Conservation (phyloP, 371 early-diverging fungal genomes). For the Smittium mucronatum region DNA sequence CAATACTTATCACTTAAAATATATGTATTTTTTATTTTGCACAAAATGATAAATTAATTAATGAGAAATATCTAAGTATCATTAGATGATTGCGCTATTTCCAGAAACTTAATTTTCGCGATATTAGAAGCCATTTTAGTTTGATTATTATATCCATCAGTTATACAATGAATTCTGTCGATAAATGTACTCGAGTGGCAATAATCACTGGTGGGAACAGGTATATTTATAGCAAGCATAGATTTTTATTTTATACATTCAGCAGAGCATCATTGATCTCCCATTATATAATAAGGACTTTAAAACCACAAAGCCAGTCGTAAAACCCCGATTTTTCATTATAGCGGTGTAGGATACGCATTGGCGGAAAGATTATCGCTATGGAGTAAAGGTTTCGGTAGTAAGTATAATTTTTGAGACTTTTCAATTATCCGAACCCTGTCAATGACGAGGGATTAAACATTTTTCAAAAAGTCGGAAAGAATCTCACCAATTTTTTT, state of each 20-base stretch:
- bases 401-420: neutral
- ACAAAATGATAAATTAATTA: too few species aligned
- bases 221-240: slow-evolving; percentile 8
- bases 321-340: neutral
- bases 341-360: slow-evolving; percentile 61
- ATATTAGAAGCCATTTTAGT: too few species aligned
- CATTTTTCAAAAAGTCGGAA: neutral
- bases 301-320: too few species aligned
- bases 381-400: neutral
- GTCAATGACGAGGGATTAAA: neutral
- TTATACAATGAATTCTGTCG: too few species aligned
- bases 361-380: slow-evolving; percentile 47
- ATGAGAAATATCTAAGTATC: too few species aligned
- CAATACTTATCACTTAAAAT: too few species aligned
- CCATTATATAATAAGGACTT: too few species aligned
- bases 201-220: slow-evolving; percentile 33
- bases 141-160: too few species aligned
- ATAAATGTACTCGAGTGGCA: slow-evolving; percentile 14
- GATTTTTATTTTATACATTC: neutral
- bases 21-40: too few species aligned
- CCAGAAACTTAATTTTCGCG: too few species aligned
- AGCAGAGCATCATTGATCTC: neutral
- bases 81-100: too few species aligned
- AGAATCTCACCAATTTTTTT: neutral
- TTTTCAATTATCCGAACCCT: neutral